Conservation (phyloP, 2,329 filamentous ascomycete species). For the Epicoccum nigrum region DNA sequence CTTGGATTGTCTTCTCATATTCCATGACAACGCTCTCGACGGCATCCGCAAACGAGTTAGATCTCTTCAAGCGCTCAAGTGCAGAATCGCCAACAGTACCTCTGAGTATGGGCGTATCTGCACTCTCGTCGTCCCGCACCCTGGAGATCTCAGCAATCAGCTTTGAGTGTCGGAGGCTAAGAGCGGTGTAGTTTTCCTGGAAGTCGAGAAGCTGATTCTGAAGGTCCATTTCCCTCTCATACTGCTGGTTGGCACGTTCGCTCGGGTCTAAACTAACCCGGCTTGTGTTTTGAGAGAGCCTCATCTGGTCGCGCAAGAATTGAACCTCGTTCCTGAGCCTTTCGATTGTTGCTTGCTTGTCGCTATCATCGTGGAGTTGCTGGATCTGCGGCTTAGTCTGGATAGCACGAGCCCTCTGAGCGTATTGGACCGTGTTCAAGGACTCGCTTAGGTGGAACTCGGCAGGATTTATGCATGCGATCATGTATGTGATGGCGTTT, state of each 20-base stretch:
- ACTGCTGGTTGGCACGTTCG: constrained; percentile 78
- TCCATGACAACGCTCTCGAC: constrained; percentile 96
- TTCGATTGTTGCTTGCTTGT: constrained; percentile 93
- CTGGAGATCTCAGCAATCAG: constrained; percentile 92
- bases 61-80: constrained; percentile 87
- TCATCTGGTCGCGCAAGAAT: constrained; percentile 92
- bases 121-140: constrained; percentile 69
- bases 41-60: constrained; percentile 92
- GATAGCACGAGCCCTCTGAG: constrained; percentile 91
- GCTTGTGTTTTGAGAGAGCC: constrained; percentile 75
- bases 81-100: constrained; percentile 76
- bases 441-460: constrained; percentile 98
- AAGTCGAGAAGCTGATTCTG: constrained; percentile 92
- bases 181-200: constrained; percentile 91
- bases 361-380: constrained; percentile 82
- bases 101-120: constrained; percentile 64
- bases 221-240: constrained; percentile 84
- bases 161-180: constrained; percentile 93
- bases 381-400: constrained; percentile 98
- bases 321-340: constrained; percentile 90
- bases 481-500: constrained; percentile 99
- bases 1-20: constrained; percentile 98
- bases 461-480: constrained; percentile 94
- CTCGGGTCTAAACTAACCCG: constrained; percentile 62
- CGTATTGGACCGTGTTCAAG: constrained; percentile 94